These are phyloP conservation scores for Geum urbanum DNA, from an alignment of 306 rosid genomes.

Conservation along the genomic window DNA sequence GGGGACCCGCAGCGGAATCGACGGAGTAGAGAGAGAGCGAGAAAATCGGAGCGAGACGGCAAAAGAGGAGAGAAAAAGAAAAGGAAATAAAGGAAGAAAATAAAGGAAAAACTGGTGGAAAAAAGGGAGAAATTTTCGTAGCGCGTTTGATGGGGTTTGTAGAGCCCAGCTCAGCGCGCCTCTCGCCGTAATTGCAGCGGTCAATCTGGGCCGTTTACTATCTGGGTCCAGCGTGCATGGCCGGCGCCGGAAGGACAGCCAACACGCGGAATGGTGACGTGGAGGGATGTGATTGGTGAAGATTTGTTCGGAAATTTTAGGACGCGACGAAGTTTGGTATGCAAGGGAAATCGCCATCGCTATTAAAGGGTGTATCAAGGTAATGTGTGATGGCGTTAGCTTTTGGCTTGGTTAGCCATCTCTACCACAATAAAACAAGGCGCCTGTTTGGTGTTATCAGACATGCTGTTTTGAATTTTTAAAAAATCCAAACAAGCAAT, in stretches of 20 bases:
- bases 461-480: too few species aligned
- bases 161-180: neutral
- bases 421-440: too few species aligned
- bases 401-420: neutral
- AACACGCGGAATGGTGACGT: neutral
- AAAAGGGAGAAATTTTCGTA: neutral
- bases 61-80: neutral
- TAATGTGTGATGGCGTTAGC: neutral
- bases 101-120: too few species aligned
- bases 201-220: neutral
- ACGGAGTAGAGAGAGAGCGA: neutral
- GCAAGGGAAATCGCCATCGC: too few species aligned
- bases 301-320: neutral
- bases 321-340: neutral
- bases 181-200: neutral
- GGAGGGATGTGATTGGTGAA: neutral
- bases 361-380: neutral
- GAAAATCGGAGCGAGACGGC: neutral
- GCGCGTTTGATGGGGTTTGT: neutral
- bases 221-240: neutral
- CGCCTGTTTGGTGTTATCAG: too few species aligned
- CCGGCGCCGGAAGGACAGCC: neutral
- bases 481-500: too few species aligned
- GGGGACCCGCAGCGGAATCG: conserved; percentile 14
- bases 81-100: neutral